Percentiles rank a stretch among this genome's conserved stretches.
These are phyloP conservation scores for Cyclanthera cordifolia DNA, from an alignment of 306 rosid genomes.

Conservation along the genomic window DNA sequence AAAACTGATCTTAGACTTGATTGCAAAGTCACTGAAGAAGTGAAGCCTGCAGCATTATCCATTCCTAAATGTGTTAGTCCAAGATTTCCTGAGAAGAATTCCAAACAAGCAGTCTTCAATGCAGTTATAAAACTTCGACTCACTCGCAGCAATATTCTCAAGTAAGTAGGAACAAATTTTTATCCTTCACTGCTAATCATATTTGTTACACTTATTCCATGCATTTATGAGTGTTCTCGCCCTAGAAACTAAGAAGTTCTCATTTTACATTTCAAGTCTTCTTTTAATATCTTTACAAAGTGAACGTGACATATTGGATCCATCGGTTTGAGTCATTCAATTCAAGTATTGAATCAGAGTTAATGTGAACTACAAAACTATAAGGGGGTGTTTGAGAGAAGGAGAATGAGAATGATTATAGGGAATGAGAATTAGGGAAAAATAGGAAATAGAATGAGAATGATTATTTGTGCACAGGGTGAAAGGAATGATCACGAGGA, in stretches of 20 bases:
- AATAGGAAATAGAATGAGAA: no score
- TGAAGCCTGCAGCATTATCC: conserved; percentile 21
- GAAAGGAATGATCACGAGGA: no score
- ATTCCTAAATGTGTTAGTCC: conserved; percentile 23
- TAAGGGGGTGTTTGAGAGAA: no score
- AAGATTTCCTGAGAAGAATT: conserved; percentile 25
- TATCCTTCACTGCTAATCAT: not conserved
- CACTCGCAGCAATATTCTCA: conserved; percentile 62
- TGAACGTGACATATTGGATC: not conserved
- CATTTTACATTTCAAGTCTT: not conserved
- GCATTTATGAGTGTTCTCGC: not conserved
- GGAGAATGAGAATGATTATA: no score
- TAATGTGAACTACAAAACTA: not conserved
- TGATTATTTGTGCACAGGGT: no score
- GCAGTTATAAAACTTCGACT: conserved; percentile 54
- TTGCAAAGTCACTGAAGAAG: conserved; percentile 12
- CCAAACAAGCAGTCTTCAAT: conserved; percentile 32
- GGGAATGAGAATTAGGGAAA: no score
- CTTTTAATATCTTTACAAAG: not conserved
- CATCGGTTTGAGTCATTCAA: not conserved
- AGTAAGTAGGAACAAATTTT: conserved; percentile 35
- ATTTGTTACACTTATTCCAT: not conserved
- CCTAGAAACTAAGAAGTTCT: no score
- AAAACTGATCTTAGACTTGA: conserved; percentile 24
- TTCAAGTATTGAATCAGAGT: not conserved